Base-by-base conservation (phyloP, 768 basidiomycete species). In the Lanmaoa rubissima region DNA sequence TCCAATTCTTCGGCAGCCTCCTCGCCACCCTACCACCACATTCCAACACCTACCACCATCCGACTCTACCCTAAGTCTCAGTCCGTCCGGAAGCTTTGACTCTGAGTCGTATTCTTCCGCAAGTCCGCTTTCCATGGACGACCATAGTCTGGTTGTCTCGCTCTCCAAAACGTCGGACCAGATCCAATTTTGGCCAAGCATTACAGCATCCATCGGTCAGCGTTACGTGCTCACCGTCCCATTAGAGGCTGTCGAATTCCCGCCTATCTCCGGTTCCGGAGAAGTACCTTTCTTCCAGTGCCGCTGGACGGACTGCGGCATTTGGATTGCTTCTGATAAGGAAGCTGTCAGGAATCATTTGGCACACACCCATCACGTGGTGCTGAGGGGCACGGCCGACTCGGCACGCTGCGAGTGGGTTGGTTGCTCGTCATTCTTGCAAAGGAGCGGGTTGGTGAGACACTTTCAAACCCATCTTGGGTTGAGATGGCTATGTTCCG, bases 261-360 rank as follows among this genome's bases (percentile, higher is more conserved):
- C 61, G 2, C 16, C 13, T 16, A 13, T 7, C 11, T 3, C 24
- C 31, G 16, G 14, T 3, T 11, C 6, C 17, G 14, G 2, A 17
- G 56, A 57, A 0, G 16, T 5, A 0, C n/a, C 14, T 0, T 69
- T 69, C 44, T 69, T 65, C 50, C 53, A 21, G 17, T 69, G 67
- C 31, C 35, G 34, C 10, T 66, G 65, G 62, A 28, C 26, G 5
- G 14, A 21, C 32, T 69, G 68, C 5, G 42, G 56, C 0, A 41
- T 45, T 1, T 69, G 67, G 67, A 61, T 69, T 46, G 49, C 68
- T 3, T 54, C 53, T 9, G 54, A 61, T 2, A 58, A 54, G 28
- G 61, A 54, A 24, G 53, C 49, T 1, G 40, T 69, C 31, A 59
- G 40, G 41, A 10, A 32, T 28, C 67, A 69, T 41, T 34, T 69